Conservation (phyloP, 345 rosid genomes). For the Citrus hindsii region DNA sequence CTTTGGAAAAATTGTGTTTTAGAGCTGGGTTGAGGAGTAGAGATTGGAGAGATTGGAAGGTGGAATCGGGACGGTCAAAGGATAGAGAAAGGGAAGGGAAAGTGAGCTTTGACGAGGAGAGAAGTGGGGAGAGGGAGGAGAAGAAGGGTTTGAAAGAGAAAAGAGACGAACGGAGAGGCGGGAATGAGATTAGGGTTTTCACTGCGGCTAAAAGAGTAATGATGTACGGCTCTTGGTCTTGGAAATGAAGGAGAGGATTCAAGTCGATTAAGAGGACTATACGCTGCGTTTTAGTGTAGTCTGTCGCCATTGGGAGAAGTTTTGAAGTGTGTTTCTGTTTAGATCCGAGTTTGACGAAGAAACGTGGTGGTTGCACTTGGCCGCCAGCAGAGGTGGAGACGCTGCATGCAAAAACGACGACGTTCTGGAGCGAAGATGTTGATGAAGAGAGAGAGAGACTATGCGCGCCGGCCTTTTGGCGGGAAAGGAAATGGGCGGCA, state of each 20-base stretch:
- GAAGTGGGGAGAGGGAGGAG: conserved; percentile 85
- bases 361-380: too few relatives aligned
- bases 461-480: neutral
- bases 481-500: conserved; percentile 11
- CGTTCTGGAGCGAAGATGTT: neutral
- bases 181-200: conserved; percentile 52
- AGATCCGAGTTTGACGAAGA: conserved; percentile 1
- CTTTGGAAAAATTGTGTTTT: neutral
- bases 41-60: conserved; percentile 45
- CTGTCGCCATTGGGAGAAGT: conserved; percentile 29
- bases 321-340: neutral
- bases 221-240: conserved; percentile 33
- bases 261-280: conserved; percentile 74
- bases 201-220: conserved; percentile 48
- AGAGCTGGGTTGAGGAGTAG: conserved; percentile 24
- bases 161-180: conserved; percentile 53
- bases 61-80: conserved; percentile 53
- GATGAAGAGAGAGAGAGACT: neutral
- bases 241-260: conserved; percentile 49
- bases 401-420: neutral
- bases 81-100: conserved; percentile 55
- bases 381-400: neutral
- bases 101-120: conserved; percentile 80
- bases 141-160: conserved; percentile 83
- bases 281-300: conserved; percentile 64